Evolutionary conservation across 2,329 filamentous ascomycete species (phyloP).

Genomic region (Penicillium sp.): DNA sequence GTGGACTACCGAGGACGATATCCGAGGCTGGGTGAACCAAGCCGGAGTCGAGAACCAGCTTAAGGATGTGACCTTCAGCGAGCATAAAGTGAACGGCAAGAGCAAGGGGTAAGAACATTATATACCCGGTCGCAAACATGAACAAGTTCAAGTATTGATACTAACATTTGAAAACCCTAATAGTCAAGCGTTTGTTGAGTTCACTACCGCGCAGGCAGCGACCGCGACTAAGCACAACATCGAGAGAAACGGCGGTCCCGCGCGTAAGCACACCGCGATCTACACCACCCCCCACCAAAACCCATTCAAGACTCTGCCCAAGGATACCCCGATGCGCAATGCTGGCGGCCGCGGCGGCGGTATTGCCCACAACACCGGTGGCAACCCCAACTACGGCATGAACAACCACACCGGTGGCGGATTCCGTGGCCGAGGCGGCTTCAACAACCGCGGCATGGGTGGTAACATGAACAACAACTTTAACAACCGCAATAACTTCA

Average conservation of each 20-base stretch:
- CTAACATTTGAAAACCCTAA: background rate
- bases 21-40: slow-evolving; percentile 79
- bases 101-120: slow-evolving; percentile 75
- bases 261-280: slow-evolving; percentile 66
- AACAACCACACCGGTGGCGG: slow-evolving; percentile 1
- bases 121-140: background rate
- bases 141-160: background rate
- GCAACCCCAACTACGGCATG: slow-evolving; percentile 40
- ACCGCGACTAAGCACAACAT: slow-evolving; percentile 81
- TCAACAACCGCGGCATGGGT: slow-evolving; percentile 49
- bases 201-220: slow-evolving; percentile 77
- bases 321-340: slow-evolving; percentile 76
- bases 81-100: slow-evolving; percentile 98
- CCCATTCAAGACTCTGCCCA: slow-evolving; percentile 86
- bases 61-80: slow-evolving; percentile 92
- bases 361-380: slow-evolving; percentile 38
- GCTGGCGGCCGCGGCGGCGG: slow-evolving; percentile 54
- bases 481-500: slow-evolving; percentile 24
- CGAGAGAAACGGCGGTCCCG: slow-evolving; percentile 59
- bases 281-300: slow-evolving; percentile 78
- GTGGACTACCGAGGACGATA: slow-evolving; percentile 96
- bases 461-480: slow-evolving; percentile 19
- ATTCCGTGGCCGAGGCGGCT: slow-evolving; percentile 53
- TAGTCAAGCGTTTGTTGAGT: slow-evolving; percentile 79
- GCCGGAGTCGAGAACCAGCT: slow-evolving; percentile 80